Percentiles rank a stretch among this genome's conserved stretches.
Conservation (phyloP, 2,329 filamentous ascomycete genomes). For the Kalmusia sp. region DNA sequence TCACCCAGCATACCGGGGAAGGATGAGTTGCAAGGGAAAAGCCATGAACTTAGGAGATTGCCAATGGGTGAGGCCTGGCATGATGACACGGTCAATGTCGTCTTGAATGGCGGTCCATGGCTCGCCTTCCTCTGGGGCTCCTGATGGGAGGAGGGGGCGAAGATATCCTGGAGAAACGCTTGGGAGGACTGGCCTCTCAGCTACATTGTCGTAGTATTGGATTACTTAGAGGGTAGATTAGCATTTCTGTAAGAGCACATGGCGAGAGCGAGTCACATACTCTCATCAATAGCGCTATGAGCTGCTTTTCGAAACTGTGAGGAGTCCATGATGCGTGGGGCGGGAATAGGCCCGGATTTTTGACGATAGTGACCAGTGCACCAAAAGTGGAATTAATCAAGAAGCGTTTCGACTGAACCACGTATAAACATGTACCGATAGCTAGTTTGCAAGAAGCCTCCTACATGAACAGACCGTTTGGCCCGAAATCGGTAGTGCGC, state of each 20-base stretch:
- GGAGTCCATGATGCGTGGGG: slow-evolving; percentile 73
- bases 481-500: slow-evolving; percentile 9
- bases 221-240: slow-evolving; percentile 65
- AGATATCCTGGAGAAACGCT: slow-evolving; percentile 86
- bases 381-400: not conserved
- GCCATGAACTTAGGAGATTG: slow-evolving; percentile 92
- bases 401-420: not conserved
- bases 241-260: not conserved
- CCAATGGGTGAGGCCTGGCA: slow-evolving; percentile 95
- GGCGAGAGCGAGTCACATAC: slow-evolving; percentile 52
- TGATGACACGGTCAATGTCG: slow-evolving; percentile 85
- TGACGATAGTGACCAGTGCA: no score
- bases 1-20: slow-evolving; percentile 90
- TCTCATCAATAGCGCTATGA: slow-evolving; percentile 80
- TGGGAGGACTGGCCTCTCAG: slow-evolving; percentile 74
- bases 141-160: slow-evolving; percentile 74
- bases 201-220: slow-evolving; percentile 80
- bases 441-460: not conserved
- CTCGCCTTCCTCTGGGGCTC: slow-evolving; percentile 71
- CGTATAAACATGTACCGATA: not conserved
- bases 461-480: not conserved
- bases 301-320: slow-evolving; percentile 80
- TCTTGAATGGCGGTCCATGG: slow-evolving; percentile 80
- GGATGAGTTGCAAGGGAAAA: slow-evolving; percentile 83
- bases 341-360: no score